Percentiles rank a stretch among this genome's conserved stretches.
phyloP scores from a whole-genome alignment of 225 moss, liverwort and hornwort species.

The Bryum argenteum region DNA sequence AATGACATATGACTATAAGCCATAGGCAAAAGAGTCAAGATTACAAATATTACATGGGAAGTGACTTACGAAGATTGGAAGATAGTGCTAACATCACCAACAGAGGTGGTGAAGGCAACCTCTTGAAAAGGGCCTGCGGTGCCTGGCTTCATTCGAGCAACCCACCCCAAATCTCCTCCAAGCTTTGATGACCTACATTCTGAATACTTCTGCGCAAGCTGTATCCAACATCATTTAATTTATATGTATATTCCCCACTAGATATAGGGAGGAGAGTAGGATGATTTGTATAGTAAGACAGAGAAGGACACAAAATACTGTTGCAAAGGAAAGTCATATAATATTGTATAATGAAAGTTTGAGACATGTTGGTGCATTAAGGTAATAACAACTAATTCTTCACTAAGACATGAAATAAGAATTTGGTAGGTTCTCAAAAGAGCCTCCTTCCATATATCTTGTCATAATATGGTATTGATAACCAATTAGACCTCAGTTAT shows the following conservation, averaged over 20 bases:
- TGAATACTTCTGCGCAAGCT: constrained; percentile 54
- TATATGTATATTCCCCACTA: neutral
- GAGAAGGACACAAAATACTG: too few species aligned
- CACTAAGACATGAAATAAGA: too few species aligned
- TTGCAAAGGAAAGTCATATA: too few species aligned
- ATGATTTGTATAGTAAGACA: too few species aligned
- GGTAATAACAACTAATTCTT: too few species aligned
- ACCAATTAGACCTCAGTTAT: too few species aligned
- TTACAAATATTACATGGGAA: neutral
- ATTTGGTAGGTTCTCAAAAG: too few species aligned
- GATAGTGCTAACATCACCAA: constrained; percentile 39
- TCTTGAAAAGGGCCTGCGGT: constrained; percentile 56
- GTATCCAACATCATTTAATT: neutral
- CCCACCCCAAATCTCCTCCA: constrained; percentile 59
- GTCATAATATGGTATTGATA: neutral
- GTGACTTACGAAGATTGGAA: constrained; percentile 54
- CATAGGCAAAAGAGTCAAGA: too few species aligned
- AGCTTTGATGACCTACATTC: constrained; percentile 46
- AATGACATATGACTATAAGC: too few species aligned
- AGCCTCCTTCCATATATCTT: neutral
- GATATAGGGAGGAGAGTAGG: too few species aligned
- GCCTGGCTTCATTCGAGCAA: constrained; percentile 46
- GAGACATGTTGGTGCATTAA: too few species aligned
- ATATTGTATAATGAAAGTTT: too few species aligned
- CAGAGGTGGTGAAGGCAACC: constrained; percentile 54